Conservation (phyloP, 306 rosid genomes). For the Citrullus colocynthis region DNA sequence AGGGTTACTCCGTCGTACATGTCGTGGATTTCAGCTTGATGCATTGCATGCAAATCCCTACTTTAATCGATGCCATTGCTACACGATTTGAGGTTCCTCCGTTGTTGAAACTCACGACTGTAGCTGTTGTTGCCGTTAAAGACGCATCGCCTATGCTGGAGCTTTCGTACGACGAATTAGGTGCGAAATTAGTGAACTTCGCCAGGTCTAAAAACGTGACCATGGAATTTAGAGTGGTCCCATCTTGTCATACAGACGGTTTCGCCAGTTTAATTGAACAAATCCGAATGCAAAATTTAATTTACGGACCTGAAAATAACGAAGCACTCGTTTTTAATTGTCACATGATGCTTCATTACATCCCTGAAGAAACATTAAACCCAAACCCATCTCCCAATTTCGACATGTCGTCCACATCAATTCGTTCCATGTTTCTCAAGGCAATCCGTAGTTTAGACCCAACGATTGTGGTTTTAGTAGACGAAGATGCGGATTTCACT, state of each 20-base stretch:
- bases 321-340: constrained; percentile 73
- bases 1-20: constrained; percentile 58
- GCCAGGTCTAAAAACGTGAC: constrained; percentile 51
- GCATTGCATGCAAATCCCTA: constrained; percentile 97
- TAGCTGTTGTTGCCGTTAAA: constrained; percentile 13
- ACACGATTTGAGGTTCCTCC: constrained; percentile 54
- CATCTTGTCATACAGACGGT: constrained; percentile 50
- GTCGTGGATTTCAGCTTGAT: constrained; percentile 65
- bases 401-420: constrained; percentile 7
- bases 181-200: constrained; percentile 51
- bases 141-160: constrained; percentile 59
- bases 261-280: constrained; percentile 53
- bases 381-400: constrained; percentile 5
- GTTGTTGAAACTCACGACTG: constrained; percentile 59
- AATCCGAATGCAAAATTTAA: constrained; percentile 44
- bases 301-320: constrained; percentile 18
- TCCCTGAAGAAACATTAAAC: constrained; percentile 52
- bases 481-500: constrained; percentile 82
- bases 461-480: constrained; percentile 49
- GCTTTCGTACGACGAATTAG: constrained; percentile 62
- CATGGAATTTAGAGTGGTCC: constrained; percentile 54
- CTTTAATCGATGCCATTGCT: constrained; percentile 73
- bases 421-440: constrained; percentile 49
- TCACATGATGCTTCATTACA: constrained; percentile 88
- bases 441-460: constrained; percentile 58